Conservation (phyloP, 345 rosid genomes). For the Eucalyptus cloeziana region DNA sequence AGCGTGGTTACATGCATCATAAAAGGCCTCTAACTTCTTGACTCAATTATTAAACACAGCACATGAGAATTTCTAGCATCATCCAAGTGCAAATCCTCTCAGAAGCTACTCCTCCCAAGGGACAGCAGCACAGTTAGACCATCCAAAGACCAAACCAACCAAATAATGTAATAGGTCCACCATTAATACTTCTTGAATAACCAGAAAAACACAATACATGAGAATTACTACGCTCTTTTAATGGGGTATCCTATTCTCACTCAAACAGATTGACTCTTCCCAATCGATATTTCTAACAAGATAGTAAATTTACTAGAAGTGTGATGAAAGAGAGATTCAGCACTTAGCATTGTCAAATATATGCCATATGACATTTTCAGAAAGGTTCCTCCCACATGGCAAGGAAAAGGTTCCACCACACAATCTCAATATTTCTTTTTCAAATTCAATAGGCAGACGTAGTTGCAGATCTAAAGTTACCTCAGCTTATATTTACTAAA, state of each 20-base stretch:
- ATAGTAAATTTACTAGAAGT: background rate
- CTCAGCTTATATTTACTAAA: background rate
- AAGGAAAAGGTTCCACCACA: background rate
- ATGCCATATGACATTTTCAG: background rate
- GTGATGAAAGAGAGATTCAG: background rate
- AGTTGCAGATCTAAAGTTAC: background rate
- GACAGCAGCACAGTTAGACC: background rate
- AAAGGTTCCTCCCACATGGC: background rate
- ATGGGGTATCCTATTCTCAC: background rate
- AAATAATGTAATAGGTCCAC: background rate
- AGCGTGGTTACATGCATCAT: conserved; percentile 80
- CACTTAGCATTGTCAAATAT: no score
- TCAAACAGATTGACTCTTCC: background rate
- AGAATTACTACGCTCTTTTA: background rate
- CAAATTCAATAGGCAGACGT: rapidly evolving
- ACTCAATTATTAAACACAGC: background rate
- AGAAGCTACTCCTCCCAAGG: background rate
- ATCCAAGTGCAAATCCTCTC: background rate
- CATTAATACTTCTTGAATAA: background rate
- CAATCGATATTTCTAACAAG: background rate
- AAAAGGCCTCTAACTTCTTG: background rate
- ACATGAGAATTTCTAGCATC: background rate
- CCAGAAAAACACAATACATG: background rate
- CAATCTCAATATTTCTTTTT: background rate
- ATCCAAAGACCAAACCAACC: background rate